A percentile compares a stretch with the other conserved stretches of the same genome.
Evolutionary conservation across 352 stramenopile genomes (phyloP).

Genomic region (Phytopythium litorale): DNA sequence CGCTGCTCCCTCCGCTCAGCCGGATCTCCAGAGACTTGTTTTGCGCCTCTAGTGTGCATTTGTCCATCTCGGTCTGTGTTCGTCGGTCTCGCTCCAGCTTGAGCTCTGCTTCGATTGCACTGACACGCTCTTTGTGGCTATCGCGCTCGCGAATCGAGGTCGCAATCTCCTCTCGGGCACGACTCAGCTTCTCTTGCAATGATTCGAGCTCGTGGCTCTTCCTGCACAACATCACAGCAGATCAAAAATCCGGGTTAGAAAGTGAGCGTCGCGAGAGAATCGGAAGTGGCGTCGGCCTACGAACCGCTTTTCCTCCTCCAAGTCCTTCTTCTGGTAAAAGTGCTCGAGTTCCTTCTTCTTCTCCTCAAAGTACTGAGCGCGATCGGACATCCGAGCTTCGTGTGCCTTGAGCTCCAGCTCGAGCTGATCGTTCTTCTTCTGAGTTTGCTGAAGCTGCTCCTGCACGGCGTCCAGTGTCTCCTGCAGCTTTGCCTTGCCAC

Average conservation of each 20-base stretch:
- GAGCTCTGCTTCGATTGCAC: slow-evolving; percentile 37
- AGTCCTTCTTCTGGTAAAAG: slow-evolving; percentile 55
- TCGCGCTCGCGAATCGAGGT: slow-evolving; percentile 45
- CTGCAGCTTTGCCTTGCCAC: slow-evolving; percentile 26
- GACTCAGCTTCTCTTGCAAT: slow-evolving; percentile 44
- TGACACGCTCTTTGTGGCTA: slow-evolving; percentile 36
- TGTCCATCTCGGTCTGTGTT: slow-evolving; percentile 55
- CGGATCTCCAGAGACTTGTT: slow-evolving; percentile 51
- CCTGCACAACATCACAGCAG: slow-evolving; percentile 7
- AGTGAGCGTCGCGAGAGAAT: neutral
- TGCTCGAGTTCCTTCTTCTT: slow-evolving; percentile 63
- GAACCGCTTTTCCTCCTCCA: slow-evolving; percentile 46
- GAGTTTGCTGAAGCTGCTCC: slow-evolving; percentile 42
- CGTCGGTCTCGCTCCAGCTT: slow-evolving; percentile 51
- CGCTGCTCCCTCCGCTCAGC: slow-evolving; percentile 23
- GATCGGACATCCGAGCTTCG: slow-evolving; percentile 39
- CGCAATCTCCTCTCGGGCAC: slow-evolving; percentile 46
- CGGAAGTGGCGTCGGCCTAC: neutral
- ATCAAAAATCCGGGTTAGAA: neutral
- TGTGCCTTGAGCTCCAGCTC: slow-evolving; percentile 54
- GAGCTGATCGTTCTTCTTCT: slow-evolving; percentile 56
- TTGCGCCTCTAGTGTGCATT: slow-evolving; percentile 54
- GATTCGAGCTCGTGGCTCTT: slow-evolving; percentile 53
- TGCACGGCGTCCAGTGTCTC: slow-evolving; percentile 40
- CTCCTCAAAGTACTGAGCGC: slow-evolving; percentile 53